phyloP scores from a whole-genome alignment of 345 rosid species.

The Mallotus nudiflorus region DNA sequence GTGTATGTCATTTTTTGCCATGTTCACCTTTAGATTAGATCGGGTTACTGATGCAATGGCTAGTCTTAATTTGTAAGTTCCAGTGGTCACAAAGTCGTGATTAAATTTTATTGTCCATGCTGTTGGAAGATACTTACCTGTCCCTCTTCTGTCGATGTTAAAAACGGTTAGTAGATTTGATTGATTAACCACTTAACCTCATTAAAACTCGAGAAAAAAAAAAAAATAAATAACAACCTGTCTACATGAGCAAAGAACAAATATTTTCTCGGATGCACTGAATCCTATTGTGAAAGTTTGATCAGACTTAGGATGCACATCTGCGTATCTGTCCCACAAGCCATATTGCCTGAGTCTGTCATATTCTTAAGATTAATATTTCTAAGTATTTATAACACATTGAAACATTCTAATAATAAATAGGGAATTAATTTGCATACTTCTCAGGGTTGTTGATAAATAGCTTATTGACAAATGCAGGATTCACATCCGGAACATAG shows the following conservation, averaged over 20 bases:
- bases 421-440: conserved; percentile 6
- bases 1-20: too few relatives aligned
- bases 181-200: not conserved
- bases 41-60: conserved; percentile 43
- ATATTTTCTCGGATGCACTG: conserved; percentile 31
- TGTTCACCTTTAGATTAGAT: conserved; percentile 18
- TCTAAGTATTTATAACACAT: too few relatives aligned
- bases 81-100: conserved; percentile 26
- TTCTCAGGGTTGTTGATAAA: conserved; percentile 38
- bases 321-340: conserved; percentile 44
- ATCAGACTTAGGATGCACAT: conserved; percentile 30
- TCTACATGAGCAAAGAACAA: conserved; percentile 46
- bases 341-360: conserved; percentile 45
- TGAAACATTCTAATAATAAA: too few relatives aligned
- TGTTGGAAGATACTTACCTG: conserved; percentile 30
- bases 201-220: not conserved
- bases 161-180: too few relatives aligned
- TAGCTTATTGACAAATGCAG: conserved; percentile 35
- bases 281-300: conserved; percentile 38
- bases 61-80: conserved; percentile 39
- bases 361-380: not conserved
- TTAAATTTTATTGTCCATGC: conserved; percentile 39
- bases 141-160: conserved; percentile 25
- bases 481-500: conserved; percentile 39
- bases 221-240: too few relatives aligned